phyloP scores from a whole-genome alignment of 129 eudicot species.

The Flaveria ramosissima region DNA sequence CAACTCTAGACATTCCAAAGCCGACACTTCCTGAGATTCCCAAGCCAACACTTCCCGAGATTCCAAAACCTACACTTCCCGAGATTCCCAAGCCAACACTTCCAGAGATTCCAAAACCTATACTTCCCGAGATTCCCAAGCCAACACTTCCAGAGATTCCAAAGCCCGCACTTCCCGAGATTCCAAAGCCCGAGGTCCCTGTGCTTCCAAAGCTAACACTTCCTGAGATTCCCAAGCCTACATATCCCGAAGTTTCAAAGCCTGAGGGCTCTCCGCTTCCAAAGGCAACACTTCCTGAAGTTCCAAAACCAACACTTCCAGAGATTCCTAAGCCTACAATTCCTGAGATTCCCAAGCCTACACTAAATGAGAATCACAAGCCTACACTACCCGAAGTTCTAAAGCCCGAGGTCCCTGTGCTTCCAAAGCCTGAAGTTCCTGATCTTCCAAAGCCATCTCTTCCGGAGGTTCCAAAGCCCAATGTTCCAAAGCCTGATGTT shows the following conservation, averaged over 20 bases:
- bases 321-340: no score
- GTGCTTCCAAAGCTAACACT: no score
- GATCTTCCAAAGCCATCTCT: constrained; percentile 18
- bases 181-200: background rate
- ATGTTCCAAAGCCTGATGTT: background rate
- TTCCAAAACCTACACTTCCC: constrained; percentile 13
- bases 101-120: constrained; percentile 6
- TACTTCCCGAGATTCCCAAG: constrained; percentile 5
- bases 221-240: no score
- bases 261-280: no score
- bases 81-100: constrained; percentile 10
- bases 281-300: no score
- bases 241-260: background rate
- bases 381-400: background rate
- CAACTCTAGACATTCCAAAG: constrained; percentile 2
- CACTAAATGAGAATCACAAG: constrained; percentile 12
- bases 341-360: background rate
- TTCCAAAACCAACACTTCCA: no score
- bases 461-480: constrained; percentile 21
- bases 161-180: background rate
- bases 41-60: background rate
- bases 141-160: background rate
- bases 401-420: background rate
- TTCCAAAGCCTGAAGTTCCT: constrained; percentile 20
- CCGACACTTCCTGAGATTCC: constrained; percentile 1